phyloP scores from a whole-genome alignment of 768 basidiomycete species.

The Infundibulicybe gibba region DNA sequence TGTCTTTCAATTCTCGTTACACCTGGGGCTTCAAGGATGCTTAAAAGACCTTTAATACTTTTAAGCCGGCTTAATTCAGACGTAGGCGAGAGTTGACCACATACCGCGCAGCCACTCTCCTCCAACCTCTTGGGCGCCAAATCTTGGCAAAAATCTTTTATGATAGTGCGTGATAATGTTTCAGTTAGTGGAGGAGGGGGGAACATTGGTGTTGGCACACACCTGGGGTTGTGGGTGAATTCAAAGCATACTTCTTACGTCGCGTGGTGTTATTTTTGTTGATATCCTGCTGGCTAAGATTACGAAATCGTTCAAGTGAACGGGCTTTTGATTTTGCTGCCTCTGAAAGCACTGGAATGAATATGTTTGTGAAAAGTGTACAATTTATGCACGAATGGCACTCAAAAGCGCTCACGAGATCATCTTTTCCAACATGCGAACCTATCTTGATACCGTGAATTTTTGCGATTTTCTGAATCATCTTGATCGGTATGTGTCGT shows the following conservation, averaged over 20 bases:
- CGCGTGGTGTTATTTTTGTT: background rate
- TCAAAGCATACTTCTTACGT: background rate
- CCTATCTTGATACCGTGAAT: background rate
- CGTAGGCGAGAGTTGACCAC: slow-evolving; percentile 11
- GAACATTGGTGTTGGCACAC: background rate
- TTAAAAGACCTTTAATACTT: background rate
- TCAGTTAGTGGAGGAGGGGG: background rate
- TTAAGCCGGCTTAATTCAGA: slow-evolving; percentile 1
- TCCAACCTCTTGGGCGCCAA: slow-evolving; percentile 5
- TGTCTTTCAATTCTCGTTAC: slow-evolving; percentile 3
- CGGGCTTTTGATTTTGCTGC: background rate
- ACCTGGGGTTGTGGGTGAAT: background rate
- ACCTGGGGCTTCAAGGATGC: slow-evolving; percentile 1
- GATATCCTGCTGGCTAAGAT: background rate
- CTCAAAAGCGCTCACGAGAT: background rate
- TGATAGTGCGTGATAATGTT: slow-evolving; percentile 3
- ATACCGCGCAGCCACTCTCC: slow-evolving; percentile 27
- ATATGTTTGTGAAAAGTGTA: background rate
- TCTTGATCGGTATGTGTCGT: background rate
- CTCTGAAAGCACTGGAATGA: background rate
- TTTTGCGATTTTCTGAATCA: background rate
- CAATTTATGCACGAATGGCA: background rate
- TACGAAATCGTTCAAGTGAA: background rate
- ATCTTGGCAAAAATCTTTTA: slow-evolving; percentile 5
- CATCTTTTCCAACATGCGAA: background rate